Percentiles rank a stretch among this genome's conserved stretches.
Conservation (phyloP, 108 stramenopile genomes). For the Chaetoceros muelleri region DNA sequence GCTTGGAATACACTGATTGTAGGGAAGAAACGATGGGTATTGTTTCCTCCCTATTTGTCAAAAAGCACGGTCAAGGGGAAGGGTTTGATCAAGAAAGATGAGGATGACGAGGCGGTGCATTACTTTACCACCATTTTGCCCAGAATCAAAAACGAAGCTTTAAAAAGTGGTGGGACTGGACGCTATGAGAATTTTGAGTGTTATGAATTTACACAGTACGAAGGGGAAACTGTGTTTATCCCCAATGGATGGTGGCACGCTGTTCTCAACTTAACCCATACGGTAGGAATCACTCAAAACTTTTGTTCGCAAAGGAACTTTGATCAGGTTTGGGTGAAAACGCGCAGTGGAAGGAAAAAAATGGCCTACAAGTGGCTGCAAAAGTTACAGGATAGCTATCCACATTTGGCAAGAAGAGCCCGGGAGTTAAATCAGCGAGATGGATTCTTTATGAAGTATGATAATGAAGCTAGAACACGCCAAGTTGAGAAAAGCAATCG, state of each 20-base stretch:
- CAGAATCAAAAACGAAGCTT: slow-evolving; percentile 73
- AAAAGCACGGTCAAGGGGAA: slow-evolving; percentile 83
- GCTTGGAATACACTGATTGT: slow-evolving; percentile 96
- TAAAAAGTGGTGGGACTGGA: slow-evolving; percentile 14
- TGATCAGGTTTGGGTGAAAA: slow-evolving; percentile 86
- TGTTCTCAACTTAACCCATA: slow-evolving; percentile 92
- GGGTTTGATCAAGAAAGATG: slow-evolving; percentile 45
- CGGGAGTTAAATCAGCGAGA: slow-evolving; percentile 67
- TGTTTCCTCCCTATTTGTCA: slow-evolving; percentile 89
- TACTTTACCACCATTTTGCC: slow-evolving; percentile 90
- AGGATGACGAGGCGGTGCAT: slow-evolving; percentile 98
- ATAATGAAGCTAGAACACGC: slow-evolving; percentile 25
- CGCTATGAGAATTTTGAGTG: slow-evolving; percentile 65
- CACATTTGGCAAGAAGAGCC: slow-evolving; percentile 70
- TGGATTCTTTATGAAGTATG: slow-evolving; percentile 84
- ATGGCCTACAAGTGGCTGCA: slow-evolving; percentile 92
- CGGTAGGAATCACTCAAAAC: slow-evolving; percentile 96
- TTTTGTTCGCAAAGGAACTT: slow-evolving; percentile 90
- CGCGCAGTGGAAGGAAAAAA: slow-evolving; percentile 83
- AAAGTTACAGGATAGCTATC: slow-evolving; percentile 50
- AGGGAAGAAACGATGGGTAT: slow-evolving; percentile 95
- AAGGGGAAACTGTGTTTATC: slow-evolving; percentile 94
- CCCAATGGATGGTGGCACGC: slow-evolving; percentile 99
- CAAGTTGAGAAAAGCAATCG: too few relatives aligned
- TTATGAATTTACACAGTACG: slow-evolving; percentile 93